Evolutionary conservation across 768 basidiomycete genomes (phyloP).

Genomic region (Phallus indusiatus): DNA sequence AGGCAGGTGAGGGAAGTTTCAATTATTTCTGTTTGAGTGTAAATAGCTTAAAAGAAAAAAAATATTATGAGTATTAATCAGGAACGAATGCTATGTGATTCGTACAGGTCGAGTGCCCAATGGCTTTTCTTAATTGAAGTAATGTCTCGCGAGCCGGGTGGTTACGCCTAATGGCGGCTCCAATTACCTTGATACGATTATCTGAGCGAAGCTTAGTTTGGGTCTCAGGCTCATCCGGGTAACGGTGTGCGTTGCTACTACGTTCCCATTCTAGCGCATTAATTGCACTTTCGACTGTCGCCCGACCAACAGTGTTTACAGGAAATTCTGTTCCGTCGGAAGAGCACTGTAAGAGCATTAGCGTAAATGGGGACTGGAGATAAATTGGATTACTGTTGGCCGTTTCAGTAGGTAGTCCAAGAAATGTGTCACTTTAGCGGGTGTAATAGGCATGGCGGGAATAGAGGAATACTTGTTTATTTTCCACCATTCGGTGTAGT

Average conservation of each 20-base stretch:
- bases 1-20: constrained; percentile 18
- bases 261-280: constrained; percentile 21
- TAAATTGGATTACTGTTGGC: constrained; percentile 18
- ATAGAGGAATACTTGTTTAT: constrained; percentile 4
- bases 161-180: not conserved
- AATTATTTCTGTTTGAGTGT: constrained; percentile 17
- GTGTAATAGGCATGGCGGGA: constrained; percentile 22
- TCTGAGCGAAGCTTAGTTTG: constrained; percentile 1
- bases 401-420: constrained; percentile 21
- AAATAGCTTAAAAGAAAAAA: constrained; percentile 20
- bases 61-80: no score
- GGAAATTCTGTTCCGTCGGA: constrained; percentile 11
- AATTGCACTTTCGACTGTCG: constrained; percentile 20
- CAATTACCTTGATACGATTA: constrained; percentile 1
- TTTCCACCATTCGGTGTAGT: constrained; percentile 20
- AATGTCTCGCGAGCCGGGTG: not conserved
- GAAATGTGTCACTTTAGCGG: constrained; percentile 23
- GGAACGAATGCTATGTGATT: no score
- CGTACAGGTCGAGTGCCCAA: not conserved
- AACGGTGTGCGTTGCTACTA: constrained; percentile 5
- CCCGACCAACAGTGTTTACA: constrained; percentile 20
- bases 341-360: constrained; percentile 1
- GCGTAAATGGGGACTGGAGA: not conserved
- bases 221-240: not conserved
- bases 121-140: not conserved